Percentiles rank a stretch among this genome's conserved stretches.
These are phyloP conservation scores for Aspergillus thermomutatus DNA, from an alignment of 2,329 filamentous ascomycete species.

Conservation along the genomic window DNA sequence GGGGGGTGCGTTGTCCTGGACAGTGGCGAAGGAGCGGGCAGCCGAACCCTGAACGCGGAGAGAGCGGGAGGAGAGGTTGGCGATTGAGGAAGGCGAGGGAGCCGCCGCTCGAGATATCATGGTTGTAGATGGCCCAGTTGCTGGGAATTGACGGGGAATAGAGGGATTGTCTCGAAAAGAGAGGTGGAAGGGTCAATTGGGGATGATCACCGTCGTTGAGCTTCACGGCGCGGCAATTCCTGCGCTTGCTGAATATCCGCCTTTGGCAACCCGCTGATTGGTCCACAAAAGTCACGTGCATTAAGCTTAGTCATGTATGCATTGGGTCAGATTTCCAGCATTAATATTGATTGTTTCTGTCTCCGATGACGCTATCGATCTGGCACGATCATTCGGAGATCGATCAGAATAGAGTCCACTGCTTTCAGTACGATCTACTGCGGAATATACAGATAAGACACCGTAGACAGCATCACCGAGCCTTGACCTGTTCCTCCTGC, in stretches of 20 bases:
- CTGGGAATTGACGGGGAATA: slow-evolving; percentile 22
- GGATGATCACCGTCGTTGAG: slow-evolving; percentile 23
- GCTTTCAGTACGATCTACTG: slow-evolving; percentile 11
- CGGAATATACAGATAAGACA: slow-evolving; percentile 37
- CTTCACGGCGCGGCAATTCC: slow-evolving; percentile 30
- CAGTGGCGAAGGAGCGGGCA: slow-evolving; percentile 72
- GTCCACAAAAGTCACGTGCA: slow-evolving; percentile 27
- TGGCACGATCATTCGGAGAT: too few species aligned
- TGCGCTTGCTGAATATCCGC: slow-evolving; percentile 40
- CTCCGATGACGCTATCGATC: too few species aligned
- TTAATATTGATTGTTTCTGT: too few species aligned
- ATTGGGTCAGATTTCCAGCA: neutral
- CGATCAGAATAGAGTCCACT: neutral
- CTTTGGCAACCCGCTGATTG: slow-evolving; percentile 38
- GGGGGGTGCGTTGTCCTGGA: slow-evolving; percentile 62
- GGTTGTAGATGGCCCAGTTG: slow-evolving; percentile 37
- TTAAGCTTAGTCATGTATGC: slow-evolving; percentile 15
- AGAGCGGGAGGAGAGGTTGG: slow-evolving; percentile 39
- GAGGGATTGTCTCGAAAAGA: slow-evolving; percentile 23
- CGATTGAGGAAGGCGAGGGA: slow-evolving; percentile 40
- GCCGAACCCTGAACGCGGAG: slow-evolving; percentile 39
- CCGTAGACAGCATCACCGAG: slow-evolving; percentile 25
- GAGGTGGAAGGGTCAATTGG: slow-evolving; percentile 12
- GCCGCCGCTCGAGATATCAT: slow-evolving; percentile 47
- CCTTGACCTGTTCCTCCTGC: slow-evolving; percentile 12